phyloP scores from a whole-genome alignment of 2,329 filamentous ascomycete species.

The Phaeosphaeria sp. region DNA sequence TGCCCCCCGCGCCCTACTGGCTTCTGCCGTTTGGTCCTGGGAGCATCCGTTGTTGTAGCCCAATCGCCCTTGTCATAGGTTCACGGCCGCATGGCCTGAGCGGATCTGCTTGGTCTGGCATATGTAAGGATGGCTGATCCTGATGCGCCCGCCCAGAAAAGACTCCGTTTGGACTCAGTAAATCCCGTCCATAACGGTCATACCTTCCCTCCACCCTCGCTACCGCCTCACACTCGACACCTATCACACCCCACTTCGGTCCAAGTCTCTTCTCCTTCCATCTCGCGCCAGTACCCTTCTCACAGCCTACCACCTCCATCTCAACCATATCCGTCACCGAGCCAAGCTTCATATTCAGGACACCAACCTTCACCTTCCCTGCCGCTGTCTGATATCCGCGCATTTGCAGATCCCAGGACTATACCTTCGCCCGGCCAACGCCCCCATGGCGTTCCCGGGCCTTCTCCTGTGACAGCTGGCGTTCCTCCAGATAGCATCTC shows the following conservation, averaged over 20 bases:
- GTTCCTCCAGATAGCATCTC: constrained; percentile 44
- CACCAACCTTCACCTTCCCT: constrained; percentile 40
- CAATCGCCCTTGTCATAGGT: constrained; percentile 27
- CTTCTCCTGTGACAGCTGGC: constrained; percentile 30
- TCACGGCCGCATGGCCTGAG: constrained; percentile 50
- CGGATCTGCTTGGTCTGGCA: constrained; percentile 35
- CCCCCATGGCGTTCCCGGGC: constrained; percentile 42
- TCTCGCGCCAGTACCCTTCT: constrained; percentile 31
- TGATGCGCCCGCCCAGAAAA: constrained; percentile 47
- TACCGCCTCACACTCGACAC: constrained; percentile 38
- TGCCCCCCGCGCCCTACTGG: constrained; percentile 32
- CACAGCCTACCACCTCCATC: constrained; percentile 34
- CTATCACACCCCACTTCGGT: constrained; percentile 37
- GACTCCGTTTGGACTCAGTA: constrained; percentile 47
- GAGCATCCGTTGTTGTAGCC: constrained; percentile 20
- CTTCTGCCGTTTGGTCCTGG: constrained; percentile 35
- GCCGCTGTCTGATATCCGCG: constrained; percentile 41
- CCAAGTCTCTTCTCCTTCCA: constrained; percentile 40
- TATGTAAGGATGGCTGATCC: constrained; percentile 50
- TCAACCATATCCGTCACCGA: constrained; percentile 28
- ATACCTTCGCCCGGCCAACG: constrained; percentile 44
- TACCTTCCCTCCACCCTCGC: constrained; percentile 40
- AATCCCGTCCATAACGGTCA: constrained; percentile 45
- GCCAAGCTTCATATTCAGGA: constrained; percentile 27
- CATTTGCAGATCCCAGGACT: constrained; percentile 41